These are phyloP conservation scores for Fusarium sp. DNA, from an alignment of 2,329 filamentous ascomycete genomes.

Conservation along the genomic window DNA sequence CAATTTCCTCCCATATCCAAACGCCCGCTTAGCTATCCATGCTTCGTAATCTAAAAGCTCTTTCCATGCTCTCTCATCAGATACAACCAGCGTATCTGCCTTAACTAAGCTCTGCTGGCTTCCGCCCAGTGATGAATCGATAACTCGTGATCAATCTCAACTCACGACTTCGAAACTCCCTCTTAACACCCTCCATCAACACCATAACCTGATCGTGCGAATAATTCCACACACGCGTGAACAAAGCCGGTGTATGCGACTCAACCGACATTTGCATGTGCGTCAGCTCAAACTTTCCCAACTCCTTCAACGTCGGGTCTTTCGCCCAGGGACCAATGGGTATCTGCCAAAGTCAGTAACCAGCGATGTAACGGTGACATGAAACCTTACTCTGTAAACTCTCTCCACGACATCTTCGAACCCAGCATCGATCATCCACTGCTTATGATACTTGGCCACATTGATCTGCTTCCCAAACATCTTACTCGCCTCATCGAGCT, in stretches of 20 bases:
- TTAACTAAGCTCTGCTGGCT: neutral
- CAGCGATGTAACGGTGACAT: accelerated
- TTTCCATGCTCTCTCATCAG: neutral
- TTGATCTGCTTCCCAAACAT: constrained; percentile 54
- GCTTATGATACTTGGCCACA: constrained; percentile 50
- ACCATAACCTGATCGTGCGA: constrained; percentile 53
- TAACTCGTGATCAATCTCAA: constrained; percentile 37
- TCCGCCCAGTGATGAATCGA: constrained; percentile 34
- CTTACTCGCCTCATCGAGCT: constrained; percentile 50
- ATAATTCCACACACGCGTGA: constrained; percentile 52
- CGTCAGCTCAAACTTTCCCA: constrained; percentile 49
- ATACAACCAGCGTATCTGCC: neutral
- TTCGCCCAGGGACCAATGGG: constrained; percentile 54
- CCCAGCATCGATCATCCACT: constrained; percentile 53
- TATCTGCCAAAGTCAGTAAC: constrained; percentile 41
- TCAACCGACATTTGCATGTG: constrained; percentile 58
- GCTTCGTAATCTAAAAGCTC: neutral
- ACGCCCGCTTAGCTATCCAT: neutral
- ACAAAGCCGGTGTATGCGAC: constrained; percentile 54
- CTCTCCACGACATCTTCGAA: constrained; percentile 49
- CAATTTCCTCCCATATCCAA: neutral
- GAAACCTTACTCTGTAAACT: constrained; percentile 19
- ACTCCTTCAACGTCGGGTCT: constrained; percentile 50
- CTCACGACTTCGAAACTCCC: constrained; percentile 50
- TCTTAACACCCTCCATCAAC: constrained; percentile 60